Evolutionary conservation across 345 rosid genomes (phyloP), one percentile per base, ranked within the genome.

Genomic region (Populus nigra): DNA sequence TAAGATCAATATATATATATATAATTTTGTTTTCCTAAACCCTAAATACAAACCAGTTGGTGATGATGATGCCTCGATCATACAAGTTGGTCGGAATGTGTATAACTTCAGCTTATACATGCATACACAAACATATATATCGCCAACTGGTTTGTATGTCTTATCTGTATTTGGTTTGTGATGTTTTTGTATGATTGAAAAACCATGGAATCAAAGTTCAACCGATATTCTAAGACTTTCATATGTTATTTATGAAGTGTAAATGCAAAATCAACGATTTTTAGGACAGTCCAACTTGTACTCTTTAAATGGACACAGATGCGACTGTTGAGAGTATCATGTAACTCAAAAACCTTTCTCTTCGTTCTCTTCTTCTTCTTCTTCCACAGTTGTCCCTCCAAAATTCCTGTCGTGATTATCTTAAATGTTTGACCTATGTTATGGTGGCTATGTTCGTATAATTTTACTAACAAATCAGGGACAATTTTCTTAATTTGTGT

Each of bases 261-360:
- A 41, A 63, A 62, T 59, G 69, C 63, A 73, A 73, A 33, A 80
- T 78, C 69, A 65, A 77, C 75, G 18, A 68, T 57, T 16, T 76
- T 65, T 23, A 18, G 39, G 57, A 33, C 68, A n/a, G 63, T 39
- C 71, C 76, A 80, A 16, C 73, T 73, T 53, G 80, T 35, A 50
- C 47, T 57, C 65, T 74, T 76, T 69, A 75, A 39, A 66, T 78
- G 81, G 75, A 50, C 81, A 67, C 81, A 80, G 86, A 84, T 83
- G 77, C 82, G 33, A 83, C 69, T 85, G 81, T 83, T 87, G 84
- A 78, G 78, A 78, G 76, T 59, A 83, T 85, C 85, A 80, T 83
- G 86, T 83, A 86, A 85, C 69, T 71, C 66, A 50, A 45, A 45
- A 69, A 8, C 38, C 73, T 33, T 27, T 63, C 18, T 76, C 61